A percentile compares a stretch with the other conserved stretches of the same genome.
Conservation (phyloP, 148 eudicot species). For the Gaultheria prostrata region DNA sequence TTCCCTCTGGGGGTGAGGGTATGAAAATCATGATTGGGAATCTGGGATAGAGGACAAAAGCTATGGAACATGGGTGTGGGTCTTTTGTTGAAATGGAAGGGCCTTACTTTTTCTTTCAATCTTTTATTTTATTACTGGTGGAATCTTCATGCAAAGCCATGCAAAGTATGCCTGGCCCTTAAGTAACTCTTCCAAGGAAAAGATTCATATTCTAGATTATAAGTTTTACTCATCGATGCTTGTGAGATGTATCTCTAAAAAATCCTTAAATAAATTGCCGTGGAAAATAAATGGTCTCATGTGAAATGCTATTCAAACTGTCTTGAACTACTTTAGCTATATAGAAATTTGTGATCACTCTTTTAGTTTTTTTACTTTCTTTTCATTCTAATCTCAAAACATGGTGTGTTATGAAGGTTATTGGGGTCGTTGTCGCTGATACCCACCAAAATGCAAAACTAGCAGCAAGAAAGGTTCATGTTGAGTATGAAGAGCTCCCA, state of each 20-base stretch:
- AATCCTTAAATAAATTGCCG: not conserved
- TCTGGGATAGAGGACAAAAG: not conserved
- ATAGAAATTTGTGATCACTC: not conserved
- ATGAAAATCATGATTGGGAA: not conserved
- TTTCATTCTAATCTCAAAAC: not conserved
- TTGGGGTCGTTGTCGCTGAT: slow-evolving; percentile 95
- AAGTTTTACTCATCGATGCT: not conserved
- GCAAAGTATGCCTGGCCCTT: no score
- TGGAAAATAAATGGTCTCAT: not conserved
- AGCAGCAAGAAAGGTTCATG: slow-evolving; percentile 73
- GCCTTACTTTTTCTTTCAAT: not conserved
- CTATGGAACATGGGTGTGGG: not conserved
- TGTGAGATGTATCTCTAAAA: not conserved
- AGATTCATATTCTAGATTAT: not conserved
- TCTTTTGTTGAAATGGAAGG: not conserved
- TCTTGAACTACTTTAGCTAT: not conserved
- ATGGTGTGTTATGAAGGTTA: slow-evolving; percentile 45
- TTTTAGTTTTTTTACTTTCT: not conserved
- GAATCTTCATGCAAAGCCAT: no score
- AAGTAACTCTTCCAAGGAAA: not conserved
- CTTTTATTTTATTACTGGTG: not conserved
- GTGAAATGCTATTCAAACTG: not conserved
- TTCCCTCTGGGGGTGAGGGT: not conserved
- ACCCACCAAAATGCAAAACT: slow-evolving; percentile 89
- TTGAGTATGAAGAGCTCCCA: slow-evolving; percentile 87